A percentile compares a stretch with the other conserved stretches of the same genome.
Evolutionary conservation across 108 stramenopile species (phyloP).

Genomic region (Pseudonitzschia multiseries): DNA sequence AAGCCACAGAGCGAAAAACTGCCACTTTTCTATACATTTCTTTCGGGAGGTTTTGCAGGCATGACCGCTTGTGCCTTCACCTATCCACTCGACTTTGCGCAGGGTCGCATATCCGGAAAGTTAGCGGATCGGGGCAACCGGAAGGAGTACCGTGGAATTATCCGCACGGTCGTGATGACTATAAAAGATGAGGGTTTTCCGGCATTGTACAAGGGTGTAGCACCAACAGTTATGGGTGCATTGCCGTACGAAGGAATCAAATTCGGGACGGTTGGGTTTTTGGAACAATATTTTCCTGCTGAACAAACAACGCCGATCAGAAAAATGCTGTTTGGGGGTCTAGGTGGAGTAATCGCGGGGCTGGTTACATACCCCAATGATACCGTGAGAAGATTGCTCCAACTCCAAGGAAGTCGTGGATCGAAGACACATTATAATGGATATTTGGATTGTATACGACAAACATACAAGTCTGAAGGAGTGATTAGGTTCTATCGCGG

Average conservation of each 20-base stretch:
- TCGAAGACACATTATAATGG: constrained; percentile 63
- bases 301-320: constrained; percentile 34
- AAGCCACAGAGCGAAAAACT: constrained; percentile 30
- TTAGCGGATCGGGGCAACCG: constrained; percentile 43
- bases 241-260: constrained; percentile 91
- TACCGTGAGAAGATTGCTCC: constrained; percentile 81
- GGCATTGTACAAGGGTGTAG: constrained; percentile 82
- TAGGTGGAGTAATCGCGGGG: constrained; percentile 80
- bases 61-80: constrained; percentile 79
- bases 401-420: constrained; percentile 85
- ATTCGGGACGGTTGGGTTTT: constrained; percentile 84
- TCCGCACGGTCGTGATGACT: constrained; percentile 64
- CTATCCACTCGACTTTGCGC: constrained; percentile 84
- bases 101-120: constrained; percentile 85
- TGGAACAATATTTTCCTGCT: constrained; percentile 64
- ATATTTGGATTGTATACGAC: constrained; percentile 78
- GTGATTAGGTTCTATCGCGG: constrained; percentile 78
- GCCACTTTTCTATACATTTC: constrained; percentile 52
- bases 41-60: constrained; percentile 80
- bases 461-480: constrained; percentile 62
- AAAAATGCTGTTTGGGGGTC: constrained; percentile 82
- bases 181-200: constrained; percentile 74
- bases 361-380: constrained; percentile 88
- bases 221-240: constrained; percentile 80
- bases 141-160: constrained; percentile 74